A percentile compares a stretch with the other conserved stretches of the same genome.
phyloP scores from a whole-genome alignment of 2,329 filamentous ascomycete genomes.

The Graphiopsis chlorocephala region DNA sequence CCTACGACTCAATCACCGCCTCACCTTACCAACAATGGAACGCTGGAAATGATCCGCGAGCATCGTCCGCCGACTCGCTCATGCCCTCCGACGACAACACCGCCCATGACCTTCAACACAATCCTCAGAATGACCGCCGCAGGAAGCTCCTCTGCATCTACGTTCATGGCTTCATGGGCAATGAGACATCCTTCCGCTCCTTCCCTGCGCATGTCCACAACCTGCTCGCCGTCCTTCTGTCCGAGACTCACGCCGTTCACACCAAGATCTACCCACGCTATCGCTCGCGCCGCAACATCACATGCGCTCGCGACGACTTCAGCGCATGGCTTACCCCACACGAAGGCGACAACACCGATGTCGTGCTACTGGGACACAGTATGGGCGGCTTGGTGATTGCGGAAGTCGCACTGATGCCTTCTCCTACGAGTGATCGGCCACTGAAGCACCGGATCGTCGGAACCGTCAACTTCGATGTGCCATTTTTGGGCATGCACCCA shows the following conservation, averaged over 20 bases:
- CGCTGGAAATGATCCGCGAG: constrained; percentile 39
- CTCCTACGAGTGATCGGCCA: constrained; percentile 32
- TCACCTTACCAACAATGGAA: constrained; percentile 6
- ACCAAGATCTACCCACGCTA: constrained; percentile 83
- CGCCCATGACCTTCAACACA: constrained; percentile 28
- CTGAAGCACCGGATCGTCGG: constrained; percentile 77
- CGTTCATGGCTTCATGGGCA: constrained; percentile 87
- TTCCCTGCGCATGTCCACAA: constrained; percentile 87
- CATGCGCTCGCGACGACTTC: constrained; percentile 76
- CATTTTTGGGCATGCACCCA: constrained; percentile 84
- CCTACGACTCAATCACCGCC: constrained; percentile 14
- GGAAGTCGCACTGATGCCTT: constrained; percentile 66
- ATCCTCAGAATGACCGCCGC: constrained; percentile 21
- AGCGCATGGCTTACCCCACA: constrained; percentile 79
- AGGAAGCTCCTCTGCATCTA: constrained; percentile 72
- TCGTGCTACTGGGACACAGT: constrained; percentile 81
- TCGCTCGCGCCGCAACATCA: constrained; percentile 69
- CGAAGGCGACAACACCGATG: constrained; percentile 69
- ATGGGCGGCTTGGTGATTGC: constrained; percentile 84
- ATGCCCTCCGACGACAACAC: constrained; percentile 36
- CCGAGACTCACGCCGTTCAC: constrained; percentile 74
- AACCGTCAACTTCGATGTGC: constrained; percentile 78
- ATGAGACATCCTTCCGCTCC: constrained; percentile 79
- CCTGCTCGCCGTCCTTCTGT: constrained; percentile 63
- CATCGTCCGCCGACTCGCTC: constrained; percentile 47